These are phyloP conservation scores for Cercis canadensis DNA, from an alignment of 306 rosid species.

Conservation along the genomic window DNA sequence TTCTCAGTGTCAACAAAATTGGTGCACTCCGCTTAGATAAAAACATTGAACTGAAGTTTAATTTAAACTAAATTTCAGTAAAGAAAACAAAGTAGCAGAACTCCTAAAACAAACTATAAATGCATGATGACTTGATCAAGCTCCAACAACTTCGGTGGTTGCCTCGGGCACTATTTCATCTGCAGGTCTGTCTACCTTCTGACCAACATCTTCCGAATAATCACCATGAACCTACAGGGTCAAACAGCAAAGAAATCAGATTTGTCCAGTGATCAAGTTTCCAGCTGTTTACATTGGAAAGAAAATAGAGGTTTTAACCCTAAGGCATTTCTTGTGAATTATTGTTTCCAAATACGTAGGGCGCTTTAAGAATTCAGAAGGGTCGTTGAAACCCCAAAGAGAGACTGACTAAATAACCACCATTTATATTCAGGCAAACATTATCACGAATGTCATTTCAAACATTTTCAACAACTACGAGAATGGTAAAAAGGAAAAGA, in stretches of 20 bases:
- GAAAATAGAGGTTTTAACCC: no score
- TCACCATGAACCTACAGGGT: constrained; percentile 82
- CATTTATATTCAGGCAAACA: no score
- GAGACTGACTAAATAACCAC: no score
- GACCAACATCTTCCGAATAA: constrained; percentile 72
- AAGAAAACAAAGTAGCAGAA: constrained; percentile 10
- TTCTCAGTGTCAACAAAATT: constrained; percentile 31
- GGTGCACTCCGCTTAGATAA: constrained; percentile 31
- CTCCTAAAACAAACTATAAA: constrained; percentile 24
- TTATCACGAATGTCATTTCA: no score
- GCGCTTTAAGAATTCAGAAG: no score
- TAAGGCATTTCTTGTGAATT: no score
- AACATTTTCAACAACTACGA: background rate
- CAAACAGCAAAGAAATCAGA: background rate
- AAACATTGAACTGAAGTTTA: background rate
- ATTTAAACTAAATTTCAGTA: constrained; percentile 17
- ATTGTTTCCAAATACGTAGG: no score
- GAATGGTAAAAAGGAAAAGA: background rate
- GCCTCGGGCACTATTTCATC: constrained; percentile 65
- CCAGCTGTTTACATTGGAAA: no score
- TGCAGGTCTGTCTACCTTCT: constrained; percentile 85
- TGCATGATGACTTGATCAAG: constrained; percentile 44
- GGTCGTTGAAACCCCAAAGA: no score
- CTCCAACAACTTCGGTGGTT: constrained; percentile 74
- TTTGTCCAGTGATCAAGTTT: no score